These are phyloP conservation scores for Circinella minor DNA, from an alignment of 371 early-diverging fungal genomes.

Conservation along the genomic window DNA sequence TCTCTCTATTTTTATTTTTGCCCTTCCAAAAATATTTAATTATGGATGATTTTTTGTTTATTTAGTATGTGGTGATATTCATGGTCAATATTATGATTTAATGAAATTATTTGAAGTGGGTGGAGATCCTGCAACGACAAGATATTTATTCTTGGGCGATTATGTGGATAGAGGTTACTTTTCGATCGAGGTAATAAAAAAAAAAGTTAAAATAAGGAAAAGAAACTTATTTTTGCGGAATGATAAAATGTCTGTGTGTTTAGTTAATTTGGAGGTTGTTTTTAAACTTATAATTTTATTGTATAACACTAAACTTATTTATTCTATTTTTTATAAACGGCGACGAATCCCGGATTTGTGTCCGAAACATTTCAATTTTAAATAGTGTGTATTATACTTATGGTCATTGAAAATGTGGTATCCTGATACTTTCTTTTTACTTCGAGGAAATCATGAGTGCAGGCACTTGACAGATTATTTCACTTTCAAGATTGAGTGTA, in stretches of 20 bases:
- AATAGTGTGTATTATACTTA: constrained; percentile 89
- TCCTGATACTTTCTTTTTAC: constrained; percentile 87
- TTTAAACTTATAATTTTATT: too few relatives aligned
- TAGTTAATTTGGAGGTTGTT: too few relatives aligned
- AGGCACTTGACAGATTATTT: constrained; percentile 97
- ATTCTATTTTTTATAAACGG: constrained; percentile 6
- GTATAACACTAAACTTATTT: background rate
- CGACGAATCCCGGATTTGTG: background rate
- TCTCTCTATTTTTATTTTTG: too few relatives aligned
- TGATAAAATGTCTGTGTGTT: background rate
- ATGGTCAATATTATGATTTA: constrained; percentile 99
- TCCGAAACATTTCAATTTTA: background rate
- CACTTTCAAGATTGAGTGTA: constrained; percentile 96
- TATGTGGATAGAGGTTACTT: constrained; percentile 99
- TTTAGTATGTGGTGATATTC: constrained; percentile 98
- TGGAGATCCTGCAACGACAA: constrained; percentile 88
- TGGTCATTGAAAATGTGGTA: constrained; percentile 93
- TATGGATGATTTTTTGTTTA: constrained; percentile 20
- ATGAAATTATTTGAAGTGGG: constrained; percentile 98
- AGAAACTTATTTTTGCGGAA: too few relatives aligned
- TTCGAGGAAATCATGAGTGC: constrained; percentile 99
- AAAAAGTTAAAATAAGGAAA: too few relatives aligned
- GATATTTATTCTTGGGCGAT: constrained; percentile 96
- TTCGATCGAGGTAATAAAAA: constrained; percentile 73
- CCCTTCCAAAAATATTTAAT: background rate